Evolutionary conservation across 768 basidiomycete species (phyloP), one percentile per base, ranked within the genome.

Genomic region (Xerocomellus chrysenteron): DNA sequence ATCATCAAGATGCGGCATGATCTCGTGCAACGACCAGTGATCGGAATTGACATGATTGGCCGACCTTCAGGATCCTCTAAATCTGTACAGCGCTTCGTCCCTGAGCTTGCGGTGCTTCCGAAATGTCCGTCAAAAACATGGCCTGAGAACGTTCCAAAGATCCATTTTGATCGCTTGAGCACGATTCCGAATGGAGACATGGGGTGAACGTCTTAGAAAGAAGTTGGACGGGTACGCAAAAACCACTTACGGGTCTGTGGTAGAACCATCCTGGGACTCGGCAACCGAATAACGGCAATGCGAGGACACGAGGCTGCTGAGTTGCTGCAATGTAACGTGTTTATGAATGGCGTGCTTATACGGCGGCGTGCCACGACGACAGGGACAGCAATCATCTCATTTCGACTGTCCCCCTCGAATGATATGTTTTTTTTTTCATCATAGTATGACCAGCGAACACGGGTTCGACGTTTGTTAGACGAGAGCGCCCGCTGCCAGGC

Each of bases 221-320:
- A 58, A 39, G 28, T 26, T 55, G 46, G 42, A 42, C 33, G 46
- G 16, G 33, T 41, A 9, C 32, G 42, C 30, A 54, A 52, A 47
- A 17, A 26, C 14, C 3, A 21, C 21, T 21, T 12, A 56, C 44
- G 53, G 39, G 53, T 26, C 19, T 4, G 47, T 42, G 47, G 36
- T 13, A 16, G 39, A 11, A 45, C 47, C 28, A 30, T 42, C 64
- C 52, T 66, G 52, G 56, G 53, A 65, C 63, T 54, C 63, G 55
- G 62, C 58, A 65, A 46, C 46, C 47, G 54, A 37, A 33, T 60
- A 50, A 61, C 65, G 62, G 68, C 56, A 67, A 54, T 24, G 55
- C 30, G 35, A 45, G 24, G n/a, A 62, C 65, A 71, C 59, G 62
- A 68, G 69, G 65, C 57, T 33, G 62, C 47, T 36, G 8, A 35